phyloP scores from a whole-genome alignment of 2,329 filamentous ascomycete species.

The Fusarium sp. region DNA sequence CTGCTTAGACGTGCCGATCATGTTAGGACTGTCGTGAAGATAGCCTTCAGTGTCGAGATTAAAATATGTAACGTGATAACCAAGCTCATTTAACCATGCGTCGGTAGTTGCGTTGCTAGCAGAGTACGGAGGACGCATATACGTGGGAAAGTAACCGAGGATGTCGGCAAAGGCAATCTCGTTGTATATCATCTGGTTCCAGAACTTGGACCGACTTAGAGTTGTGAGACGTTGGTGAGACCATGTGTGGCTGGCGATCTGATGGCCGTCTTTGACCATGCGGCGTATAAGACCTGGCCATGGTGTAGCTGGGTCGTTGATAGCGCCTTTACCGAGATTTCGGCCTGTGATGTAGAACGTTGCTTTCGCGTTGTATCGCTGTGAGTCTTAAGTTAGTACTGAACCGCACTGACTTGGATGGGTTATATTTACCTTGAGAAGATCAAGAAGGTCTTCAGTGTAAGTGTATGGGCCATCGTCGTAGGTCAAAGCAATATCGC shows the following conservation, averaged over 20 bases:
- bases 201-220: constrained; percentile 52
- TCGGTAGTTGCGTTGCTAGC: constrained; percentile 58
- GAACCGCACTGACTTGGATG: fast-evolving
- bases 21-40: constrained; percentile 63
- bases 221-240: constrained; percentile 60
- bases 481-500: constrained; percentile 59
- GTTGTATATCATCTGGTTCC: constrained; percentile 58
- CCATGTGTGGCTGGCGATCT: constrained; percentile 69
- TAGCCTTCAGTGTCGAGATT: constrained; percentile 73
- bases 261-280: constrained; percentile 68
- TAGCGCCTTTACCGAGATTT: constrained; percentile 58
- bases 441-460: constrained; percentile 58
- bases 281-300: constrained; percentile 57
- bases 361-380: constrained; percentile 55
- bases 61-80: constrained; percentile 72
- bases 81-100: constrained; percentile 57
- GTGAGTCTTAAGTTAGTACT: neutral
- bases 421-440: constrained; percentile 47
- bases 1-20: constrained; percentile 61
- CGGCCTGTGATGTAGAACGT: constrained; percentile 56
- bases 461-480: constrained; percentile 62
- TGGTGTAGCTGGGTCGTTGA: constrained; percentile 55
- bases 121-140: constrained; percentile 63
- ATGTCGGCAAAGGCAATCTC: constrained; percentile 60
- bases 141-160: constrained; percentile 58